Evolutionary conservation across 768 basidiomycete genomes (phyloP), one percentile per base, ranked within the genome.

Genomic region (Suillus occidentalis): DNA sequence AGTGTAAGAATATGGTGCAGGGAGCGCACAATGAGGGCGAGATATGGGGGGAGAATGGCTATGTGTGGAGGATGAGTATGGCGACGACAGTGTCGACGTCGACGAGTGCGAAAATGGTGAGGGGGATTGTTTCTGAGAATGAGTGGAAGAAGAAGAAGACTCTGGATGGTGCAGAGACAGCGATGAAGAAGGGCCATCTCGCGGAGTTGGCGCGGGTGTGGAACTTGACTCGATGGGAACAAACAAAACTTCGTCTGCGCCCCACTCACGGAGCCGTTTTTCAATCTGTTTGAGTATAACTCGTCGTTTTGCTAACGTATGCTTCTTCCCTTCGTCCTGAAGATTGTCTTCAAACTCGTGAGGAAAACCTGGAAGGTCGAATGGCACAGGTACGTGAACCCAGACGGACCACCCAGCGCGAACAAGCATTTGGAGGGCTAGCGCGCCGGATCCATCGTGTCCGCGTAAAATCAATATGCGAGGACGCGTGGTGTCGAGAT

Each of bases 401-500:
- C 85, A 89, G 12, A 97, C 88, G 22, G 84, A 80, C 81, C 91
- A 92, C 3, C 91, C 91, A 9, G 83, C 80, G 18, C 79, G 76
- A 4, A 85, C 84, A 52, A 97, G 83, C 83, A 94, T 89, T 73
- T 94, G 92, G 18, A 87, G 86, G 4, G 89, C 89, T 70, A 96
- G 79, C 12, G 89, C 91, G 6, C 93, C 92, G 1, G 84, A 77
- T 1, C 91, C 91, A 65, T 89, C 89, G 67, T 93, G 91, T 0
- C 88, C 89, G 60, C 87, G 81, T 55, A 95, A 78, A 55, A 96
- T 84, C 28, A 97, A 81, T n/a, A 76, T 83, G 25, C 82, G 77
- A 2, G 80, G 75, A 50, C 68, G 75, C 43, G 69, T 67, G 16
- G 72, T 70, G 20, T 47, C 61, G 47, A 63, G 49, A 36, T 57